Evolutionary conservation across 208 protist species (phyloP), one percentile per base, ranked within the genome.

Genomic region (Crithidia expoeki): DNA sequence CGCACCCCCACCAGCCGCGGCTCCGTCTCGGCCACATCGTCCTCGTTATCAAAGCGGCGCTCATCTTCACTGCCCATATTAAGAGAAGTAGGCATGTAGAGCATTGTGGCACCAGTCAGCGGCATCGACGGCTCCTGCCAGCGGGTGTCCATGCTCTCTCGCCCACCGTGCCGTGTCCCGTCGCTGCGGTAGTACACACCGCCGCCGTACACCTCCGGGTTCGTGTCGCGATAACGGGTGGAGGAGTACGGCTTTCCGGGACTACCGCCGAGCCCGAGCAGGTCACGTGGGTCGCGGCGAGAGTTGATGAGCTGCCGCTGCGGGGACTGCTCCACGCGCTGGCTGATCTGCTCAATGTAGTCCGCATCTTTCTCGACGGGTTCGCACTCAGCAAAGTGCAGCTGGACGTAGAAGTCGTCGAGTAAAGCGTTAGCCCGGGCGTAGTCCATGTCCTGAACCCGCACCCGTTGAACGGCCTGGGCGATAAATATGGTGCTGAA

Each of bases 401-500:
- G 73, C 68, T 79, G 60, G 4, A 85, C 81, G 70, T 85, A 92
- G 68, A 90, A 90, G 78, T 92, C 85, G 42, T 84, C 75, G 25
- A 81, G 67, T 3, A 94, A 47, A 12, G 60, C 38, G 57, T 80
- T 90, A 25, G 73, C 66, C 16, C 27, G 17, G 14, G 78, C 82
- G 75, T 90, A 89, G 81, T 94, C 89, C 89, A 94, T 92, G 51
- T 88, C 81, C 32, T 80, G 84, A 36, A 81, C 60, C 1, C 78
- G 72, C 14, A 94, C 78, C 7, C 85, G 85, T 44, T 92, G 82
- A 12, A 50, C 73, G n/a, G 77, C 53, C 50, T 92, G 76, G 16
- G 79, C 77, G 25, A 92, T 74, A 66, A 94, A 94, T 53, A 94
- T 85, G 42, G 86, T 94, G 66, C 86, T 94, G 63, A 92, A 92